Conservation (phyloP, 331 rosid species). For the Acacia pycnantha region DNA sequence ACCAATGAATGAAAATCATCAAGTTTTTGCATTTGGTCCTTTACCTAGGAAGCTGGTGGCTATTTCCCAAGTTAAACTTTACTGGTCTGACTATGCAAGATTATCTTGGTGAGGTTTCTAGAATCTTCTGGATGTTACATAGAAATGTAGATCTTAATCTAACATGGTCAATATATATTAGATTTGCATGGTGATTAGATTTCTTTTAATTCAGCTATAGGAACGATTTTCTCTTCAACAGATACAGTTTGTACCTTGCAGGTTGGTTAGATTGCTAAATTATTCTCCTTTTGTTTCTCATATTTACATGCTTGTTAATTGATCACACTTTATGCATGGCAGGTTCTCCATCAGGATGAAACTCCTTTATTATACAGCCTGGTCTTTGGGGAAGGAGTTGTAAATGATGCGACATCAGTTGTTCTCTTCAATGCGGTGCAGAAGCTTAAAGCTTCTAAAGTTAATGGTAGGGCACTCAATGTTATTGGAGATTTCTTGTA, state of each 20-base stretch:
- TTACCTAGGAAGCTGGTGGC: conserved; percentile 76
- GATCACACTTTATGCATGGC: conserved; percentile 24
- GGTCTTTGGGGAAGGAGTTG: conserved; percentile 96
- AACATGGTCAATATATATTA: not conserved
- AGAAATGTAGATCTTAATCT: not conserved
- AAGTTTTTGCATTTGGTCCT: conserved; percentile 33
- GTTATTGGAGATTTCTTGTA: conserved; percentile 70
- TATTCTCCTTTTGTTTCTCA: conserved; percentile 17
- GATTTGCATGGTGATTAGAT: conserved; percentile 15
- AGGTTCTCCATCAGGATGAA: conserved; percentile 90
- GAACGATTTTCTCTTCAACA: conserved; percentile 86
- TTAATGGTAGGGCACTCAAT: conserved; percentile 31
- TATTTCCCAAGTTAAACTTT: conserved; percentile 70
- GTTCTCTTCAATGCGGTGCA: conserved; percentile 90
- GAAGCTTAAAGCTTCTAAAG: conserved; percentile 60
- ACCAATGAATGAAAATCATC: not conserved
- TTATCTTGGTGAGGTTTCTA: conserved; percentile 60
- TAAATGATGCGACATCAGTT: conserved; percentile 92
- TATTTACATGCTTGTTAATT: conserved; percentile 5
- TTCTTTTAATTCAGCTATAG: conserved; percentile 59
- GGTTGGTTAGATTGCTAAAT: conserved; percentile 53
- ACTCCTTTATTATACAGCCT: conserved; percentile 88
- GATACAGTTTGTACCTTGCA: conserved; percentile 94
- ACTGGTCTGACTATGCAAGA: conserved; percentile 53
- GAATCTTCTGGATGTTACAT: not conserved